Conservation (phyloP, 2,329 filamentous ascomycete genomes). For the Cladophialophora carrionii region DNA sequence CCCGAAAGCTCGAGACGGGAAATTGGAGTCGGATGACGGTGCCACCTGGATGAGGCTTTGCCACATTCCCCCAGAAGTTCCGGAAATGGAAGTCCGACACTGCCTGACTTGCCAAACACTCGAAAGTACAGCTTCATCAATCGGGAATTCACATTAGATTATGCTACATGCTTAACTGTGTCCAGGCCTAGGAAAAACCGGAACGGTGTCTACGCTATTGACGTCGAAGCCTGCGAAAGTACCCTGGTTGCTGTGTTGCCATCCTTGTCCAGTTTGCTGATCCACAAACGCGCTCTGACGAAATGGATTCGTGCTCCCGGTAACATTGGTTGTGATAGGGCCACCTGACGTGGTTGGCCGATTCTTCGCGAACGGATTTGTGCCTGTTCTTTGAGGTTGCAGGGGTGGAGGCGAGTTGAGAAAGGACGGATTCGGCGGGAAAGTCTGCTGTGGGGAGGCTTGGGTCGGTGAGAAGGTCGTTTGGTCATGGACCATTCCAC, state of each 20-base stretch:
- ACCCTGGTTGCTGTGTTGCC: constrained; percentile 77
- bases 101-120: background rate
- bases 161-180: constrained; percentile 42
- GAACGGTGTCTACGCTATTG: constrained; percentile 76
- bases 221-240: constrained; percentile 75
- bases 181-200: constrained; percentile 82
- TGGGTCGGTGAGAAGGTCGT: constrained; percentile 44
- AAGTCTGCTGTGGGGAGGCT: constrained; percentile 42
- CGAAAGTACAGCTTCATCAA: background rate
- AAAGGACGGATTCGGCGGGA: constrained; percentile 36
- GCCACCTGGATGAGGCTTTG: background rate
- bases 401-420: constrained; percentile 45
- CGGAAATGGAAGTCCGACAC: constrained; percentile 5
- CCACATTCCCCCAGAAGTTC: constrained; percentile 1
- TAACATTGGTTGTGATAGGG: constrained; percentile 72
- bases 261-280: constrained; percentile 82
- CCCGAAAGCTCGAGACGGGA: background rate
- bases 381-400: constrained; percentile 66
- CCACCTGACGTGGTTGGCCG: constrained; percentile 48
- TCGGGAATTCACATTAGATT: constrained; percentile 21
- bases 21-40: background rate
- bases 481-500: constrained; percentile 19
- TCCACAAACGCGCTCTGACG: constrained; percentile 88
- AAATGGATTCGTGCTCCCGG: constrained; percentile 92
- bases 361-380: constrained; percentile 70